Evolutionary conservation across 1,284 basidiomycete species (phyloP).

Genomic region (Mycena sp.): DNA sequence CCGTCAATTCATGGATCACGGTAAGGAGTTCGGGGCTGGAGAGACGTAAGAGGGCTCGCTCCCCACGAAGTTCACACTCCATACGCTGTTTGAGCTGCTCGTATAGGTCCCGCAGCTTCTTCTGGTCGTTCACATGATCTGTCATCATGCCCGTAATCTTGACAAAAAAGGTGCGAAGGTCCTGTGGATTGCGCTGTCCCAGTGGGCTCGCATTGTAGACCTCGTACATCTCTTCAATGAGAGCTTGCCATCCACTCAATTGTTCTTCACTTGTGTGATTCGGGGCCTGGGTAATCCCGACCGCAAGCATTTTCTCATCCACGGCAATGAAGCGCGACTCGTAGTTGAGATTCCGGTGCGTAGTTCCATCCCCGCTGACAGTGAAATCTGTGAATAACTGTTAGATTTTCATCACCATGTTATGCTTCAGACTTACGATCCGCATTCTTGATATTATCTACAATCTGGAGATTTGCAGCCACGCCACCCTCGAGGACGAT

Average conservation of each 20-base stretch:
- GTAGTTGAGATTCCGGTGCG: conserved; percentile 34
- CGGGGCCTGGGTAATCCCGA: conserved; percentile 29
- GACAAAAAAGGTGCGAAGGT: conserved; percentile 17
- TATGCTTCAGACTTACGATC: conserved; percentile 26
- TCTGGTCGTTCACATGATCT: conserved; percentile 41
- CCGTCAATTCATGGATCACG: conserved; percentile 4
- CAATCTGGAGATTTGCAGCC: conserved; percentile 33
- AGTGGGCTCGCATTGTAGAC: conserved; percentile 25
- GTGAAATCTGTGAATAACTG: conserved; percentile 8
- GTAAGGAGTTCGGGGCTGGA: conserved; percentile 5
- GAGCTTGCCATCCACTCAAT: conserved; percentile 30
- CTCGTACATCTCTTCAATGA: conserved; percentile 10
- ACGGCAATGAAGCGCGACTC: conserved; percentile 32
- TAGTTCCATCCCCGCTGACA: conserved; percentile 37
- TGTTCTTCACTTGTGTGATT: conserved; percentile 37
- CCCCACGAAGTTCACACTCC: conserved; percentile 29
- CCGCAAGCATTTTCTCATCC: conserved; percentile 15
- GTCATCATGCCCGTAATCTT: conserved; percentile 30
- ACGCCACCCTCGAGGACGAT: conserved; percentile 36
- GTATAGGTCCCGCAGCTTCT: conserved; percentile 32
- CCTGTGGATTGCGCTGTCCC: conserved; percentile 2
- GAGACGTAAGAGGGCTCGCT: conserved; percentile 12
- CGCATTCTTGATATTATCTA: conserved; percentile 21
- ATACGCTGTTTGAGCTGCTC: conserved; percentile 19
- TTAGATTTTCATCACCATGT: too few species aligned